Conservation (phyloP, 805 yeast species). For the Soucietia sequanensis region DNA sequence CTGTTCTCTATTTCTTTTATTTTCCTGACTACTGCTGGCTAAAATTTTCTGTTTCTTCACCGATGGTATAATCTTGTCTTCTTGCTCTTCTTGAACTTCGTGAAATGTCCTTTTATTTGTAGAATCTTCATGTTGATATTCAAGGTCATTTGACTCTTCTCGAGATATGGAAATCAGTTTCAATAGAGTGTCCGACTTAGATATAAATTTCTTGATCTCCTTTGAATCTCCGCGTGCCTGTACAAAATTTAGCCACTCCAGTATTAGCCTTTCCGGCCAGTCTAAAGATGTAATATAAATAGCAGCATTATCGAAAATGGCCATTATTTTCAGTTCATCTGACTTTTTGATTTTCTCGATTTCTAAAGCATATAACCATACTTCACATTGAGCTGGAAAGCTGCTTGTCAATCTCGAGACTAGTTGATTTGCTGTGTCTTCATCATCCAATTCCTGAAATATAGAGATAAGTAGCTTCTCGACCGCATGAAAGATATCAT, state of each 20-base stretch:
- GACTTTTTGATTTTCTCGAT: conserved; percentile 35
- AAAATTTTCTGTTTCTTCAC: conserved; percentile 4
- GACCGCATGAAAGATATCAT: conserved; percentile 41
- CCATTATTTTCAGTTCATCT: conserved; percentile 17
- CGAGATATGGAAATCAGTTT: too few species aligned
- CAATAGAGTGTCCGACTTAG: conserved; percentile 22
- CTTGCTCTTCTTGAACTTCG: conserved; percentile 4
- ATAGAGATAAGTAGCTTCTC: conserved; percentile 41
- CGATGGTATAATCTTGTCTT: too few species aligned
- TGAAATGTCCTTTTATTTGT: conserved; percentile 6
- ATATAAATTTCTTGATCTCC: conserved; percentile 18
- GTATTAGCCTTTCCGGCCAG: conserved; percentile 49
- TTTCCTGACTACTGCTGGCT: conserved; percentile 2
- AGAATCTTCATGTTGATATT: conserved; percentile 3
- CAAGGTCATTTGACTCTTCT: too few species aligned
- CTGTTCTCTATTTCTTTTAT: conserved; percentile 56
- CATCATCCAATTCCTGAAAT: conserved; percentile 25
- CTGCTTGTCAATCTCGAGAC: conserved; percentile 21
- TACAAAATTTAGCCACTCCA: conserved; percentile 42
- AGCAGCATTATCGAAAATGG: conserved; percentile 32
- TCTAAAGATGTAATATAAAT: conserved; percentile 32
- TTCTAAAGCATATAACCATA: conserved; percentile 46
- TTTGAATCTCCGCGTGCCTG: conserved; percentile 29
- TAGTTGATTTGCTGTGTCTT: conserved; percentile 23
- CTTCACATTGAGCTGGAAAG: conserved; percentile 36